Percentiles rank a stretch among this genome's conserved stretches.
These are phyloP conservation scores for Monocercomonoides exilis DNA, from an alignment of 78 protist species.

Conservation along the genomic window DNA sequence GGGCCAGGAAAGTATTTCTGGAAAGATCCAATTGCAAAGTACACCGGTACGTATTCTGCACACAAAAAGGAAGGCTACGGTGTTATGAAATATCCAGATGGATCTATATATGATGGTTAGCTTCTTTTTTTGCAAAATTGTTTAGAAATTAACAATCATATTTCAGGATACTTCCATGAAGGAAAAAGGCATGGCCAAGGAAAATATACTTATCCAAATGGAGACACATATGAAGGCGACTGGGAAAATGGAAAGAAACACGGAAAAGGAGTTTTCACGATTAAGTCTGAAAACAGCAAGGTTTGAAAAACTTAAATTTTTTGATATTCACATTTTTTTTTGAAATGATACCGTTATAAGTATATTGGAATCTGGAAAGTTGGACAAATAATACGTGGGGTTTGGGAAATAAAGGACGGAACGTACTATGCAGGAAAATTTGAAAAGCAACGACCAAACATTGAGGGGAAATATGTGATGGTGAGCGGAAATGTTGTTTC, in stretches of 20 bases:
- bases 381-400: background rate
- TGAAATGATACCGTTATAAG: too few relatives aligned
- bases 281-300: background rate
- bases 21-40: background rate
- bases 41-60: background rate
- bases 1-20: slow-evolving; percentile 16
- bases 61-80: slow-evolving; percentile 19
- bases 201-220: slow-evolving; percentile 23
- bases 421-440: background rate
- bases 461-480: background rate
- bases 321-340: background rate
- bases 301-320: too few relatives aligned
- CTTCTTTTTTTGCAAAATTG: background rate
- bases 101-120: background rate
- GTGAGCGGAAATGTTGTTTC: background rate
- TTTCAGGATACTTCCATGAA: background rate
- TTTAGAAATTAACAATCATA: background rate
- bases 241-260: slow-evolving; percentile 1
- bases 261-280: slow-evolving; percentile 6
- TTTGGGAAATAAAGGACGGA: background rate
- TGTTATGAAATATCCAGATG: slow-evolving; percentile 18
- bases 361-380: background rate
- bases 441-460: background rate
- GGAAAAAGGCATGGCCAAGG: slow-evolving; percentile 21
- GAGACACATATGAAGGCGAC: slow-evolving; percentile 10